Percentiles rank a stretch among this genome's conserved stretches.
phyloP scores from a whole-genome alignment of 169 alveolate genomes.

The Plasmodium vinckei region DNA sequence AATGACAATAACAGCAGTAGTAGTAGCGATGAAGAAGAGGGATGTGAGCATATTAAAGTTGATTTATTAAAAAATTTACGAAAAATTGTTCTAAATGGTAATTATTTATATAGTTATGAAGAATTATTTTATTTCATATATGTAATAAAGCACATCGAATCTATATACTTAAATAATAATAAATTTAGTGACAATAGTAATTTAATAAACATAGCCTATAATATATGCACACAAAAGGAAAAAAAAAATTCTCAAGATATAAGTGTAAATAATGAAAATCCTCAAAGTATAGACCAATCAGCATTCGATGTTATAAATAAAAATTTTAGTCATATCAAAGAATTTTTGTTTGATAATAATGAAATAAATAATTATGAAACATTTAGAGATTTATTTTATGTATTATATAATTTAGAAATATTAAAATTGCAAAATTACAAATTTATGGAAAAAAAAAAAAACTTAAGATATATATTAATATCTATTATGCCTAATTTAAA shows the following conservation, averaged over 20 bases:
- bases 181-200: slow-evolving; percentile 41
- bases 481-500: slow-evolving; percentile 55
- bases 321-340: slow-evolving; percentile 58
- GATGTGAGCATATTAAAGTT: background rate
- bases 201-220: slow-evolving; percentile 23
- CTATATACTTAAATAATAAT: slow-evolving; percentile 48
- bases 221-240: slow-evolving; percentile 20
- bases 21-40: background rate
- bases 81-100: slow-evolving; percentile 67
- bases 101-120: slow-evolving; percentile 64
- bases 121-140: slow-evolving; percentile 44
- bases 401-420: slow-evolving; percentile 57
- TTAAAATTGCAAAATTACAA: slow-evolving; percentile 43
- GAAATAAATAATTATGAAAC: slow-evolving; percentile 58
- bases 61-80: slow-evolving; percentile 17
- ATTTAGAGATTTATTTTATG: slow-evolving; percentile 55
- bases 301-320: slow-evolving; percentile 21
- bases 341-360: slow-evolving; percentile 58
- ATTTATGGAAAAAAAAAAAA: slow-evolving; percentile 30
- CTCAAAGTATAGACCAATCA: background rate
- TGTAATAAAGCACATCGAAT: slow-evolving; percentile 16
- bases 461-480: slow-evolving; percentile 49
- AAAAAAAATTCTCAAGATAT: background rate
- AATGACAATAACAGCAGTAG: background rate
- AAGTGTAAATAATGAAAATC: background rate